Conservation (phyloP, 2,329 filamentous ascomycete species). For the Fusarium sp. region DNA sequence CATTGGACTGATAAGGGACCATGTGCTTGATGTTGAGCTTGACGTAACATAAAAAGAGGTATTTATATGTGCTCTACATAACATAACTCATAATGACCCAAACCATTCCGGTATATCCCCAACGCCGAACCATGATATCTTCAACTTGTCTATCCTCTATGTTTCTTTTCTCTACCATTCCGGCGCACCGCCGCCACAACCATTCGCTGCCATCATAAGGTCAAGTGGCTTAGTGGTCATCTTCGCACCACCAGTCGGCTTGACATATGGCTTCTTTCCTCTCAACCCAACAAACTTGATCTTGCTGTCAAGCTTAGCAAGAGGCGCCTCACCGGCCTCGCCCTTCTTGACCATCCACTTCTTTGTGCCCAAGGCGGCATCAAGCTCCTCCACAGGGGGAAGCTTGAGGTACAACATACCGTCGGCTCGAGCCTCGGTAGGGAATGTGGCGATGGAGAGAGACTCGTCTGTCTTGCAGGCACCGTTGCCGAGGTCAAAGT, state of each 20-base stretch:
- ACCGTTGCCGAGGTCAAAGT: conserved; percentile 80
- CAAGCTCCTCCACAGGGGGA: conserved; percentile 82
- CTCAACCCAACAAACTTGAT: conserved; percentile 56
- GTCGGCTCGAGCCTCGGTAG: conserved; percentile 76
- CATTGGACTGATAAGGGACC: not conserved
- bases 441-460: conserved; percentile 85
- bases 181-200: conserved; percentile 54
- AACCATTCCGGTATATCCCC: not conserved
- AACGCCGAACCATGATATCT: conserved; percentile 16
- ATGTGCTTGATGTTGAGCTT: not conserved
- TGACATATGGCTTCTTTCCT: conserved; percentile 55
- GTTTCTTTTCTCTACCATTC: conserved; percentile 54
- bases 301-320: conserved; percentile 58
- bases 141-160: not conserved
- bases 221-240: conserved; percentile 51
- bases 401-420: conserved; percentile 83
- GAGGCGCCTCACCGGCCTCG: conserved; percentile 60
- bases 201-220: conserved; percentile 49
- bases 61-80: conserved; percentile 22
- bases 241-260: conserved; percentile 45
- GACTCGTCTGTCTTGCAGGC: conserved; percentile 78
- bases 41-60: not conserved
- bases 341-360: conserved; percentile 82
- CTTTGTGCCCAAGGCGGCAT: conserved; percentile 78
- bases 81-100: not conserved